phyloP scores from a whole-genome alignment of 768 basidiomycete species.

The Ephemerocybe angulata region DNA sequence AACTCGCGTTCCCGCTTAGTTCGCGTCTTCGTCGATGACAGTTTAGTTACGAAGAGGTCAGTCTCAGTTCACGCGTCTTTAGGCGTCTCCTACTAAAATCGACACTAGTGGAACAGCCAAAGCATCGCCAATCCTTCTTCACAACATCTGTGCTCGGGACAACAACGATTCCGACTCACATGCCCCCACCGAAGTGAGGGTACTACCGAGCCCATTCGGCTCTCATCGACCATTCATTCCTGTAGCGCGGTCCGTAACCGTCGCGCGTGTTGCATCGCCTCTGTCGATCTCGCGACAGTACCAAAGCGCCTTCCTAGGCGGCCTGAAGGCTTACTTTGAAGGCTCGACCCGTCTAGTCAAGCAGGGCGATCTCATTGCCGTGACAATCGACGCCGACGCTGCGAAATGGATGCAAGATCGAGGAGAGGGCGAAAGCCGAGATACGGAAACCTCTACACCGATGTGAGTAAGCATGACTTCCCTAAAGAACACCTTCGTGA shows the following conservation, averaged over 20 bases:
- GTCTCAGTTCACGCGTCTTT: constrained; percentile 13
- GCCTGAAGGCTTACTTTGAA: constrained; percentile 63
- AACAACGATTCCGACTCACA: constrained; percentile 15
- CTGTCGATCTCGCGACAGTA: constrained; percentile 61
- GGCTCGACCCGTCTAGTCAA: constrained; percentile 54
- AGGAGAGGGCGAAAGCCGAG: constrained; percentile 19
- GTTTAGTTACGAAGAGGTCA: constrained; percentile 34
- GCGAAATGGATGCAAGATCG: constrained; percentile 25
- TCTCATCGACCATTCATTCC: constrained; percentile 59
- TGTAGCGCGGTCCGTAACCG: constrained; percentile 60
- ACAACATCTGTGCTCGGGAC: constrained; percentile 42
- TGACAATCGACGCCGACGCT: constrained; percentile 56
- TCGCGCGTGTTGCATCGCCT: constrained; percentile 80
- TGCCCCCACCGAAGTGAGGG: constrained; percentile 23
- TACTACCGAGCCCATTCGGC: constrained; percentile 61
- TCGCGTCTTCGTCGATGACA: constrained; percentile 53
- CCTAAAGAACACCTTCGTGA: neutral
- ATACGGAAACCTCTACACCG: neutral
- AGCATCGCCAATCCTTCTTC: constrained; percentile 50
- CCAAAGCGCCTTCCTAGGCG: constrained; percentile 56
- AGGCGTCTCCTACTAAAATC: neutral
- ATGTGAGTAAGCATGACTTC: constrained; percentile 18
- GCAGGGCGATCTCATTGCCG: constrained; percentile 67
- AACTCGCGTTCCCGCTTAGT: constrained; percentile 46
- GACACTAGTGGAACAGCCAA: constrained; percentile 14